Base-by-base conservation (phyloP, 352 stramenopile species). In the Globisporangium heterothallicum region DNA sequence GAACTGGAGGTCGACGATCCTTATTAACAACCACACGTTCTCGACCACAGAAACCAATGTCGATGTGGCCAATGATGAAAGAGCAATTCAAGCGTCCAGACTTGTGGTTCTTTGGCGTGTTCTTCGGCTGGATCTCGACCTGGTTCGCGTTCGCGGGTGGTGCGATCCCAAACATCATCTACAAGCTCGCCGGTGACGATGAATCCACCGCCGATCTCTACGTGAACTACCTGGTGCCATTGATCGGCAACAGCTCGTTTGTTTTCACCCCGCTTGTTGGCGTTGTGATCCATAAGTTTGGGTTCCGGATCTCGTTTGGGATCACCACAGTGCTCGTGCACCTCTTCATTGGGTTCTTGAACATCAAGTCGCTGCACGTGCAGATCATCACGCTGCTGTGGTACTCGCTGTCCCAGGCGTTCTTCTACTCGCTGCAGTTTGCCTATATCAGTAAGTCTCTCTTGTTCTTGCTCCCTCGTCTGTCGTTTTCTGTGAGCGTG, bases 81-180 rank as follows among this genome's bases (percentile, higher is more conserved):
- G 50, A 43, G 13, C 58, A 72, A 41, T 44, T 79, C 21, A 29
- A 43, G 10, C 53, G 57, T 1, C 47, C 53, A 5, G 66, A 76
- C 29, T 30, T 79, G 29, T 76, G 66, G 66, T 72, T 68, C 55
- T 76, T 79, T 53, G 63, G 53, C 1, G 21, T 72, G 10, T 76
- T 61, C 53, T 76, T 76, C 49, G 70, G 60, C 16, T 79, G 70
- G 70, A 53, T 70, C 42, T 79, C 70, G 14, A 70, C 55, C 36
- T 57, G 73, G 35, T 68, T 74, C 38, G 66, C 60, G 7, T 79
- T 76, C 35, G 62, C 63, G 19, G 68, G 65, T 9, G 66, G 68
- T 21, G 68, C 68, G 14, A 61, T 79, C n/a, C 64, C 70, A n/a
- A 74, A 63, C 36, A 71, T 76, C 47, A 71, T 80, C 36, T 63